Percentiles rank a stretch among this genome's conserved stretches.
phyloP scores from a whole-genome alignment of 2,329 filamentous ascomycete genomes.

The Aspergillus bombycis region DNA sequence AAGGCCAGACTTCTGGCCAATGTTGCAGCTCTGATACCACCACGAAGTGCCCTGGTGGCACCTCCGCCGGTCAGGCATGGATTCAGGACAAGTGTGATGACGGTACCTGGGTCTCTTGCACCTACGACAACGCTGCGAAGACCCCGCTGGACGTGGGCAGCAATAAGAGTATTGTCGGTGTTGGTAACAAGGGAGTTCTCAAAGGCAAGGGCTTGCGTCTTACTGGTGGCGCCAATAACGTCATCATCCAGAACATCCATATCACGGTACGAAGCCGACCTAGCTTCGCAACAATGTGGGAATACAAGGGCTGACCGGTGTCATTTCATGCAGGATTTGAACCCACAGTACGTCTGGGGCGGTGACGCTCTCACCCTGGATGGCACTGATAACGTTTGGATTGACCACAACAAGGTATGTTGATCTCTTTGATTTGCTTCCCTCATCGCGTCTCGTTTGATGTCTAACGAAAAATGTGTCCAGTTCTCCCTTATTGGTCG shows the following conservation, averaged over 20 bases:
- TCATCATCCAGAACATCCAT: constrained; percentile 56
- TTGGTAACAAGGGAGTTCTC: constrained; percentile 57
- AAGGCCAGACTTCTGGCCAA: constrained; percentile 48
- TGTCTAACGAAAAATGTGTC: neutral
- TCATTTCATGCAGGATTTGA: constrained; percentile 47
- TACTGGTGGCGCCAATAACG: constrained; percentile 50
- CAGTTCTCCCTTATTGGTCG: constrained; percentile 60
- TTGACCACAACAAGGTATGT: constrained; percentile 52
- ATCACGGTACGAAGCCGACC: constrained; percentile 1
- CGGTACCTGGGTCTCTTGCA: constrained; percentile 40
- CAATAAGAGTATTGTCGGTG: constrained; percentile 61
- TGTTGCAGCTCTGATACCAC: constrained; percentile 13
- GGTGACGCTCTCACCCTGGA: constrained; percentile 60
- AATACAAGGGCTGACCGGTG: neutral
- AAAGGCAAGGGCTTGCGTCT: constrained; percentile 60
- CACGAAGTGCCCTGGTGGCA: constrained; percentile 16
- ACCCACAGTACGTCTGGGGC: constrained; percentile 62
- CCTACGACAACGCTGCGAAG: constrained; percentile 55
- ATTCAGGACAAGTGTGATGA: constrained; percentile 12
- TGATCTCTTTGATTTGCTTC: neutral
- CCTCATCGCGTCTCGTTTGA: neutral
- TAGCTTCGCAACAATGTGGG: neutral
- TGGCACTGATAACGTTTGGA: constrained; percentile 48
- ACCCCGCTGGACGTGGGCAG: constrained; percentile 55
- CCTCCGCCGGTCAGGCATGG: constrained; percentile 13